A percentile compares a stretch with the other conserved stretches of the same genome.
phyloP scores from a whole-genome alignment of 2,329 filamentous ascomycete genomes.

The Cryphonectria carpinicola region DNA sequence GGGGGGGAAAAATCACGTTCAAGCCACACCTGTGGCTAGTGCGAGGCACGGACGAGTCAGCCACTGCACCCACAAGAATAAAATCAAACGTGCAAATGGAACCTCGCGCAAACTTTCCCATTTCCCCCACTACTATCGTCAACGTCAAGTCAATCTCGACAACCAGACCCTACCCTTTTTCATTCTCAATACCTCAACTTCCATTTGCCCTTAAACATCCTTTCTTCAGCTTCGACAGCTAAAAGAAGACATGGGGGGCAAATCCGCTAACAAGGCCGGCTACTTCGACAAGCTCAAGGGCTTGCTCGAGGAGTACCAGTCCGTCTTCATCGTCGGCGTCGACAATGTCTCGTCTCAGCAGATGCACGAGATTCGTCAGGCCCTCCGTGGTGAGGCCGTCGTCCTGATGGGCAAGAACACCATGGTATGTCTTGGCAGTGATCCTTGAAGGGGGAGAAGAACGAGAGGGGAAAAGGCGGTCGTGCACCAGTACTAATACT shows the following conservation, averaged over 20 bases:
- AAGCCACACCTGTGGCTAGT: not conserved
- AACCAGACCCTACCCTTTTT: constrained; percentile 22
- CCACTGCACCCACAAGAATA: constrained; percentile 22
- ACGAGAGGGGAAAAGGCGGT: not conserved
- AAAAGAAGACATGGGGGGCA: constrained; percentile 99
- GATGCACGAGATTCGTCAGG: constrained; percentile 99
- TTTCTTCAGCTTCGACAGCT: constrained; percentile 70
- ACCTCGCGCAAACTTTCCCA: constrained; percentile 5
- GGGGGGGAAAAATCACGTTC: not conserved
- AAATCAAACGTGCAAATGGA: constrained; percentile 19
- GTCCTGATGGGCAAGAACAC: constrained; percentile 99
- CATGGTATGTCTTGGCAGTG: constrained; percentile 69
- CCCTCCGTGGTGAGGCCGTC: constrained; percentile 88
- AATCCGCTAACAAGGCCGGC: constrained; percentile 86
- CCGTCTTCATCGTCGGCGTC: constrained; percentile 95
- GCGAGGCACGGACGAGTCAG: not conserved
- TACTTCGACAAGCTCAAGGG: constrained; percentile 99
- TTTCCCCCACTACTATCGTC: constrained; percentile 10
- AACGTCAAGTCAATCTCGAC: constrained; percentile 30
- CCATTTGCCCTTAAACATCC: constrained; percentile 92
- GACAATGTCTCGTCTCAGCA: constrained; percentile 99
- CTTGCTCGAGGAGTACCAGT: constrained; percentile 95
- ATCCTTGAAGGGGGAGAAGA: not conserved
- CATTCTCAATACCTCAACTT: constrained; percentile 15
- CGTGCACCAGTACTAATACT: not conserved